A percentile compares a stretch with the other conserved stretches of the same genome.
Conservation (phyloP, 257 asterid genomes). For the Solanum virginianum region DNA sequence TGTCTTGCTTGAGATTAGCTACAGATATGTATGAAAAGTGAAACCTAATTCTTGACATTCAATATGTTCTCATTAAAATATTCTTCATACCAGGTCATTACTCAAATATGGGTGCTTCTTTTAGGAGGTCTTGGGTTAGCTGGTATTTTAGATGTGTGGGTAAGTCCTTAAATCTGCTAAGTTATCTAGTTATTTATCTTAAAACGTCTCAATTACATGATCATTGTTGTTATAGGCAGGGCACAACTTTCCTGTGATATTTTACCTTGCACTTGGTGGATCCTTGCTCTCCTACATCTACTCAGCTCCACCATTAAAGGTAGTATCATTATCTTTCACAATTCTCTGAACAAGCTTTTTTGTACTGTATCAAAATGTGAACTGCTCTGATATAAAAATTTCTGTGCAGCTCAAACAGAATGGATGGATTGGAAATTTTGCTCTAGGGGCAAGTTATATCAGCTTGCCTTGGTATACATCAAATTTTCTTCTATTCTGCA, state of each 20-base stretch:
- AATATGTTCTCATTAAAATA: neutral
- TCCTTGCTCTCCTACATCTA: conserved; percentile 90
- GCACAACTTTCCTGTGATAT: conserved; percentile 66
- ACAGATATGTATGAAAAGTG: neutral
- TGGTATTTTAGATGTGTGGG: conserved; percentile 86
- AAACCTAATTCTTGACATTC: neutral
- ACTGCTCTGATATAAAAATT: neutral
- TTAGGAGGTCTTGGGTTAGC: conserved; percentile 82
- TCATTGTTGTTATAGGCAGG: conserved; percentile 53
- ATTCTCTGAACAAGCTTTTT: neutral
- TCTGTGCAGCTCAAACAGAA: conserved; percentile 80
- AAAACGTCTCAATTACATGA: neutral
- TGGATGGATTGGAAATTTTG: conserved; percentile 98
- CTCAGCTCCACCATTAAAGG: conserved; percentile 98
- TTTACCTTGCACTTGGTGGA: conserved; percentile 93
- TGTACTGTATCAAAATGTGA: neutral
- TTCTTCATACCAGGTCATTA: conserved; percentile 56
- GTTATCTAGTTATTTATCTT: neutral
- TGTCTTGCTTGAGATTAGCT: conserved; percentile 3
- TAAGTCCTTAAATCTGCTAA: conserved; percentile 26
- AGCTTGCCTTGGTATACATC: conserved; percentile 77
- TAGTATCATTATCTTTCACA: conserved; percentile 9
- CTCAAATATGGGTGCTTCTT: conserved; percentile 94
- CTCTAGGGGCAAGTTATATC: conserved; percentile 94
- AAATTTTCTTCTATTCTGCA: conserved; percentile 2